Percentiles rank a stretch among this genome's conserved stretches.
phyloP scores from a whole-genome alignment of 768 basidiomycete genomes.

The Podaxis sp. region DNA sequence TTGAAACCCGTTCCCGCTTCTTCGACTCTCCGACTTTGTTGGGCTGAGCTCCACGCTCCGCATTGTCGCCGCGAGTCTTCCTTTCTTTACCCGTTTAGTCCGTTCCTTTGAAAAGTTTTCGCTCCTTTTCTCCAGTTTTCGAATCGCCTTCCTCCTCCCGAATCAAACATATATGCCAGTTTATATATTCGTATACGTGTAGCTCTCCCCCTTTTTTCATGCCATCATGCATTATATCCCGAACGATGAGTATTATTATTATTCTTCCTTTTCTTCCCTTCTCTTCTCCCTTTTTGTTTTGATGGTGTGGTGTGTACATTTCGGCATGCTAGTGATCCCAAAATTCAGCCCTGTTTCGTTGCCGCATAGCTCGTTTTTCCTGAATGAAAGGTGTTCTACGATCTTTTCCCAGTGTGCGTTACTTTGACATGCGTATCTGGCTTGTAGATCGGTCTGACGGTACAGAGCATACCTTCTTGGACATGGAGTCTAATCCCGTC shows the following conservation, averaged over 20 bases:
- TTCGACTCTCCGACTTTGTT: background rate
- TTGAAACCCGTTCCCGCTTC: background rate
- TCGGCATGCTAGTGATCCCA: background rate
- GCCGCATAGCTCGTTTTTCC: background rate
- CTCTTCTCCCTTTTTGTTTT: background rate
- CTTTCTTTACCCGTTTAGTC: slow-evolving; percentile 10
- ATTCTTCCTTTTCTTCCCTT: slow-evolving; percentile 6
- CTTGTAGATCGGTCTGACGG: no score
- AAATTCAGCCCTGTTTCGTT: background rate
- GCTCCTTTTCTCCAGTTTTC: slow-evolving; percentile 9
- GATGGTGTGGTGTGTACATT: slow-evolving; percentile 3
- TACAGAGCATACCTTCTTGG: no score
- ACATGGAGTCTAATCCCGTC: no score
- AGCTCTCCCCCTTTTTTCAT: slow-evolving; percentile 1
- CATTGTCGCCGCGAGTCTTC: slow-evolving; percentile 9
- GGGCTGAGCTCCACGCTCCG: slow-evolving; percentile 1
- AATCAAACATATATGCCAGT: slow-evolving; percentile 8
- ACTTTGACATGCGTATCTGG: background rate
- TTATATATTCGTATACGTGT: slow-evolving; percentile 10
- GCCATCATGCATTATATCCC: slow-evolving; percentile 11
- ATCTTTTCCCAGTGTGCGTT: background rate
- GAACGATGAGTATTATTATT: slow-evolving; percentile 12
- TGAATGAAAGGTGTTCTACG: background rate
- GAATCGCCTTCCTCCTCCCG: background rate
- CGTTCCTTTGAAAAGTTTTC: slow-evolving; percentile 8